Evolutionary conservation across 1,284 basidiomycete genomes (phyloP).

Genomic region (Ustilago crameri): DNA sequence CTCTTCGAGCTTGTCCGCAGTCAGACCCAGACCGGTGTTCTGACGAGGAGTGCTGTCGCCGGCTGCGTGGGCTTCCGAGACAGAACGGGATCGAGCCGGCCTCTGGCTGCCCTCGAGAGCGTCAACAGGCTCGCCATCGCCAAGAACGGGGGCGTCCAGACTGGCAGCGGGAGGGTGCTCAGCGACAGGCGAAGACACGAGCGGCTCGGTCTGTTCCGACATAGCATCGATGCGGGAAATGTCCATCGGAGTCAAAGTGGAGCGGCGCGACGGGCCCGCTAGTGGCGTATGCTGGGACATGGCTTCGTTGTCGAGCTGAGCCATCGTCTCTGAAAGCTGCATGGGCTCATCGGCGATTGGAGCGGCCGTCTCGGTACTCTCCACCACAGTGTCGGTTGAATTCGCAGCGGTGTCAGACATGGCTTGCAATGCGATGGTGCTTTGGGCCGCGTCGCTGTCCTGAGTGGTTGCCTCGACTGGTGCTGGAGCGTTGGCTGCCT

Average conservation of each 20-base stretch:
- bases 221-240: conserved; percentile 10
- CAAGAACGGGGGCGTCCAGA: conserved; percentile 26
- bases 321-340: conserved; percentile 13
- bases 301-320: neutral
- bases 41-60: conserved; percentile 41
- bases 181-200: conserved; percentile 22
- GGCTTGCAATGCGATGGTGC: neutral
- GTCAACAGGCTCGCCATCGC: conserved; percentile 16
- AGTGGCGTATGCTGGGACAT: neutral
- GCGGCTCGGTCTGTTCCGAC: neutral
- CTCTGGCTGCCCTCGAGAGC: conserved; percentile 18
- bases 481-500: neutral
- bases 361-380: neutral
- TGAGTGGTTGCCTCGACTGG: neutral
- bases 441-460: neutral
- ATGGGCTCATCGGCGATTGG: conserved; percentile 25
- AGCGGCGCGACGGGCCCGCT: conserved; percentile 4
- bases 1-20: conserved; percentile 53
- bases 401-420: neutral
- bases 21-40: conserved; percentile 43
- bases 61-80: conserved; percentile 10
- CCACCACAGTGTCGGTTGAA: neutral
- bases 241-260: conserved; percentile 14
- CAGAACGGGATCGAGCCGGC: conserved; percentile 9
- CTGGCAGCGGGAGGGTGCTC: conserved; percentile 7